Base-by-base conservation (phyloP, 352 stramenopile genomes). In the Globisporangium barbulae region DNA sequence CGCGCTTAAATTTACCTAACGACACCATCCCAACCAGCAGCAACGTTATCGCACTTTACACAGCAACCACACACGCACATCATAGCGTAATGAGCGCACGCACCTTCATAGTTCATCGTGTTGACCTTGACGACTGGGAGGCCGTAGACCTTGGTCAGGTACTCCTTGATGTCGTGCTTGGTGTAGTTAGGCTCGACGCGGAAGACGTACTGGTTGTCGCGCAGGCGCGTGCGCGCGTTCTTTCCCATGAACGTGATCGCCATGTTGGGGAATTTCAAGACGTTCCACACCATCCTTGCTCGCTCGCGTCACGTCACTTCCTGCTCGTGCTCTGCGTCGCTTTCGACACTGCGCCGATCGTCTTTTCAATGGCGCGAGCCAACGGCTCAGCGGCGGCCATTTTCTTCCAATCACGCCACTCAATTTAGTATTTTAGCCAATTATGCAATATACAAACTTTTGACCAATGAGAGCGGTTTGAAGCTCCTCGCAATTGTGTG, bases 91-190 rank as follows among this genome's bases (percentile, higher is more conserved):
- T 22, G 30, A 41, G 56, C 35, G 74, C 83, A 88, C 72, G 74
- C 82, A 88, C 91, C 94, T 72, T 97, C 76, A 75, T 97, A 98
- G 84, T 98, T 98, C 81, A 96, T 94, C 22, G 92, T 98, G 70
- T 94, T 95, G 59, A 98, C 90, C 70, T 98, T 98, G 64, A 85
- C 73, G n/a, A 99, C 95, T 1, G 88, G 90, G 30, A 99, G 73
- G 54, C 92, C 78, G 77, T 99, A 99, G 53, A 99, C 92, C 76
- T 99, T 98, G 61, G 88, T 97, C 55, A 99, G 72, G 77, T 99
- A 98, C 78, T 99, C 94, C 75, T 98, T 98, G 58, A 99, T 95
- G 81, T 99, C 96, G 73, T 98, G 86, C 78, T 99, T 99, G 53
- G 93, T 99, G 88, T 98, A 98, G 69, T 90, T 89, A 30, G 96